A percentile compares a stretch with the other conserved stretches of the same genome.
Conservation (phyloP, 169 alveolate species). For the Theileria parva region DNA sequence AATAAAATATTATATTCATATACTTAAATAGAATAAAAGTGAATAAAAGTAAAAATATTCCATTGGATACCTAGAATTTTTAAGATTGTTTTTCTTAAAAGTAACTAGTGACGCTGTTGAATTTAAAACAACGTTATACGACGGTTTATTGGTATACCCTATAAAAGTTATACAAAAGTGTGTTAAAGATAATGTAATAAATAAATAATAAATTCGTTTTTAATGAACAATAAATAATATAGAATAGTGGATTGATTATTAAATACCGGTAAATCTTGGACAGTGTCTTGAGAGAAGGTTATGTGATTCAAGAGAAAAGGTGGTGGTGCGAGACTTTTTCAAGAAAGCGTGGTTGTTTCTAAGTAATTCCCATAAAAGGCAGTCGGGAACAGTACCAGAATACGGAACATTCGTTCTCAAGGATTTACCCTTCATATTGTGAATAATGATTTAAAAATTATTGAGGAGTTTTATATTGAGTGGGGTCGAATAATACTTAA, state of each 20-base stretch:
- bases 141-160: conserved; percentile 41
- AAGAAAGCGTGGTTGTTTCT: conserved; percentile 41
- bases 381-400: conserved; percentile 43
- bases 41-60: not conserved
- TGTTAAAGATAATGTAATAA: not conserved
- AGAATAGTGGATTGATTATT: not conserved
- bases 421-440: conserved; percentile 5
- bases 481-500: conserved; percentile 9
- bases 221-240: too few species aligned
- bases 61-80: conserved; percentile 7
- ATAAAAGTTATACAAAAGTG: not conserved
- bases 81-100: conserved; percentile 1
- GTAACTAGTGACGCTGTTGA: conserved; percentile 22
- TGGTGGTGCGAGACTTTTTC: conserved; percentile 17
- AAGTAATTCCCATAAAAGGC: conserved; percentile 57
- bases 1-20: not conserved
- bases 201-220: not conserved
- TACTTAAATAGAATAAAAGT: not conserved
- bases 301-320: conserved; percentile 35
- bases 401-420: not conserved
- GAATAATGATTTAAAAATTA: not conserved
- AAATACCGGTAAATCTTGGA: conserved; percentile 45
- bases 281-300: conserved; percentile 38
- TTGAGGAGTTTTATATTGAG: not conserved
- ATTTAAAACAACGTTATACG: conserved; percentile 18